phyloP scores from a whole-genome alignment of 1,139 yeast species.

The Citeromyces hawaiiensis region DNA sequence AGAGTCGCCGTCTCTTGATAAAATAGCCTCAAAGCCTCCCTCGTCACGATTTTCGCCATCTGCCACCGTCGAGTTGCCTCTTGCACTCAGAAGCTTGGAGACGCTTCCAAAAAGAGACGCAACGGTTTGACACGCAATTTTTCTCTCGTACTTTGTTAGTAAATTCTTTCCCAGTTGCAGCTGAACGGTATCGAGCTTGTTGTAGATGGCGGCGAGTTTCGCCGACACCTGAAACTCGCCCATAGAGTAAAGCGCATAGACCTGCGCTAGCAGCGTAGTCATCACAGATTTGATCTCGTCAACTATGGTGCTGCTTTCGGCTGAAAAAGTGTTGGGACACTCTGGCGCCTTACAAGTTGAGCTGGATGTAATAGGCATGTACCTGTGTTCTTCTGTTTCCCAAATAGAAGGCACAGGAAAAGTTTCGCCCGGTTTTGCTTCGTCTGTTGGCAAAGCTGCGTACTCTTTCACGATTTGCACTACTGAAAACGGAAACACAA shows the following conservation, averaged over 20 bases:
- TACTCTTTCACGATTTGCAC: conserved; percentile 23
- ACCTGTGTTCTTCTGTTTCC: conserved; percentile 21
- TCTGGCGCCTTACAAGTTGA: conserved; percentile 10
- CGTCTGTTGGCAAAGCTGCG: neutral
- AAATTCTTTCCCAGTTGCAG: conserved; percentile 41
- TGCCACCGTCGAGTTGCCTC: conserved; percentile 18
- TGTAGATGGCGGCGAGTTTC: conserved; percentile 37
- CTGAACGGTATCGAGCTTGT: conserved; percentile 51
- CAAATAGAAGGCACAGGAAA: conserved; percentile 27
- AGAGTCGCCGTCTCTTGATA: conserved; percentile 45
- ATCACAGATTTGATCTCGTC: conserved; percentile 48
- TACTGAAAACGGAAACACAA: conserved; percentile 48
- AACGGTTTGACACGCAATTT: conserved; percentile 42
- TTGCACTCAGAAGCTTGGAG: conserved; percentile 48
- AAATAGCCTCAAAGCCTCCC: conserved; percentile 62
- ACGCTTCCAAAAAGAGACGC: conserved; percentile 50
- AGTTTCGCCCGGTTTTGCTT: neutral
- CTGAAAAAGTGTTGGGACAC: conserved; percentile 26
- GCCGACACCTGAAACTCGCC: conserved; percentile 53
- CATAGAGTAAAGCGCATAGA: conserved; percentile 56
- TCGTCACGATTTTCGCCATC: conserved; percentile 27
- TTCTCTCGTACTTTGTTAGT: conserved; percentile 45
- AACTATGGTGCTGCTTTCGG: conserved; percentile 34
- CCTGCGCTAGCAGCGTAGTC: conserved; percentile 44
- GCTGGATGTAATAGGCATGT: neutral